These are phyloP conservation scores for Erodium chrysanthum DNA, from an alignment of 441 rosid species.

Conservation along the genomic window DNA sequence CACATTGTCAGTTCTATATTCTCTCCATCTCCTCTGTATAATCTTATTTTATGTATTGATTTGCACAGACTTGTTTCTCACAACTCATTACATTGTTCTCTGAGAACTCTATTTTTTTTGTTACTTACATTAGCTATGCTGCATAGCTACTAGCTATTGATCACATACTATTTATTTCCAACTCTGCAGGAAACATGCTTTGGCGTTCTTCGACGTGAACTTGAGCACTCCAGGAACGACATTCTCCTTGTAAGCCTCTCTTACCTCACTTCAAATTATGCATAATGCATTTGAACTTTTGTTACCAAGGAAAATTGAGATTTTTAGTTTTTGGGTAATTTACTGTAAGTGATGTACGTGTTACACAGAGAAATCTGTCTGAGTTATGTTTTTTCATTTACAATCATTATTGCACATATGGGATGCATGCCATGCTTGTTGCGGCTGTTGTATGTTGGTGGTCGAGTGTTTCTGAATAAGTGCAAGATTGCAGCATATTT, in stretches of 20 bases:
- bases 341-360: not conserved
- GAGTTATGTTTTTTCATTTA: not conserved
- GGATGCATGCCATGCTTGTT: not conserved
- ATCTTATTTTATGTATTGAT: not conserved
- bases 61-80: not conserved
- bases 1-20: conserved; percentile 40
- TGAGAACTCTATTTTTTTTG: not conserved
- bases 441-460: not conserved
- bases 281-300: not conserved
- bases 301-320: not conserved
- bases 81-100: not conserved
- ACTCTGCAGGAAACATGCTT: conserved; percentile 71
- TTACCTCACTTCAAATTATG: not conserved
- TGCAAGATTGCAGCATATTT: not conserved
- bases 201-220: conserved; percentile 67
- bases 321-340: not conserved
- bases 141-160: not conserved
- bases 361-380: not conserved
- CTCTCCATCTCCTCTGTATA: conserved; percentile 14
- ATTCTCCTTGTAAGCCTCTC: conserved; percentile 44
- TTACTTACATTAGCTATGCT: not conserved
- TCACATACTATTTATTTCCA: not conserved
- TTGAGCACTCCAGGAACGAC: conserved; percentile 66
- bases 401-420: not conserved
- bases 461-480: not conserved